Percentiles rank a stretch among this genome's conserved stretches.
These are phyloP conservation scores for Saccharomyces hybrid DNA, from an alignment of 1,139 yeast species.

Conservation along the genomic window DNA sequence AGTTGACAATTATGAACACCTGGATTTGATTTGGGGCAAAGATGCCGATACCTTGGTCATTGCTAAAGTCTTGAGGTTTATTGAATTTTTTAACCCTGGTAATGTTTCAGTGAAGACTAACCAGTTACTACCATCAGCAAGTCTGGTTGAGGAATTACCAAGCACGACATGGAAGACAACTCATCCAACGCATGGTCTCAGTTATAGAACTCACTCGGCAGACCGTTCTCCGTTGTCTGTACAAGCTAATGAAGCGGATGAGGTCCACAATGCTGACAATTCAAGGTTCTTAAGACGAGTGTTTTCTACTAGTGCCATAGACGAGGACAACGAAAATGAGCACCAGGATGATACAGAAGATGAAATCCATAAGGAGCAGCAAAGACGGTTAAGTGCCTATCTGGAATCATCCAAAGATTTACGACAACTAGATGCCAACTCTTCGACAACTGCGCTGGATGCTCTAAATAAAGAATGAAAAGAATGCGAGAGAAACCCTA, in stretches of 20 bases:
- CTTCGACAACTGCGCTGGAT: constrained; percentile 1
- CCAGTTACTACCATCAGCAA: constrained; percentile 1
- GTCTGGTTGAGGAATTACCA: background rate
- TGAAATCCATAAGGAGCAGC: constrained; percentile 1
- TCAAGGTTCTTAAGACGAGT: background rate
- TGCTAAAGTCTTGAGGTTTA: constrained; percentile 43
- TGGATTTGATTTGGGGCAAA: constrained; percentile 85
- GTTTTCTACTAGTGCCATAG: background rate
- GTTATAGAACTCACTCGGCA: background rate
- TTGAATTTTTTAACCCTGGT: constrained; percentile 14
- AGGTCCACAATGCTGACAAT: background rate
- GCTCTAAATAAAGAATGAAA: background rate
- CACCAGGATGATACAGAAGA: background rate
- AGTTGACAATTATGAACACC: constrained; percentile 55
- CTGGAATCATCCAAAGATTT: constrained; percentile 4
- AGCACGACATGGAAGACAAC: background rate
- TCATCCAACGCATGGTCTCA: background rate
- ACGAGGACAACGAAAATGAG: background rate
- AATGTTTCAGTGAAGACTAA: background rate
- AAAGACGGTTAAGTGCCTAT: constrained; percentile 4
- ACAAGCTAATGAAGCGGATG: background rate
- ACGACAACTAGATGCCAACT: constrained; percentile 1
- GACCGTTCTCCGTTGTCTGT: background rate
- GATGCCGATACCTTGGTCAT: constrained; percentile 51
- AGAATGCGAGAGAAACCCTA: background rate